Conservation (phyloP, 352 stramenopile genomes). For the Phytophthora tentaculata region DNA sequence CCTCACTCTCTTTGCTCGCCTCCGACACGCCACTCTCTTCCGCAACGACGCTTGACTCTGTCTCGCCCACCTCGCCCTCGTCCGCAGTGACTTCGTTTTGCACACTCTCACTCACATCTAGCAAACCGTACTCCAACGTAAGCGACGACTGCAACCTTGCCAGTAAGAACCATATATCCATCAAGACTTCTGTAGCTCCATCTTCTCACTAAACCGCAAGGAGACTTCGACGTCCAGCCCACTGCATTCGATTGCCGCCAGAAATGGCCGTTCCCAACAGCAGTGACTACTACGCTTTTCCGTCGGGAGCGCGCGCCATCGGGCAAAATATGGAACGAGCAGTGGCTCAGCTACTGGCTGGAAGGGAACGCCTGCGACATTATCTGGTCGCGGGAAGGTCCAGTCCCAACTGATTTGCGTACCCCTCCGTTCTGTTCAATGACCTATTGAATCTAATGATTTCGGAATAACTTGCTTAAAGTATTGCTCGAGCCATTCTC, state of each 20-base stretch:
- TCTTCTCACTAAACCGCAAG: background rate
- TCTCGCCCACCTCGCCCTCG: background rate
- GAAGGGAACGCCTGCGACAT: too few relatives aligned
- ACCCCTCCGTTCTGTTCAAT: too few relatives aligned
- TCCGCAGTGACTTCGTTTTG: background rate
- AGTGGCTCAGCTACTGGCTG: too few relatives aligned
- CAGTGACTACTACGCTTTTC: too few relatives aligned
- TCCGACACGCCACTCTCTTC: background rate
- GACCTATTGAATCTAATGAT: too few relatives aligned
- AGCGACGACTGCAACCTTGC: background rate
- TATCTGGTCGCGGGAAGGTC: too few relatives aligned
- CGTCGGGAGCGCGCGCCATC: too few relatives aligned
- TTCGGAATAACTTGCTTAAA: too few relatives aligned
- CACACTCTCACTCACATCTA: background rate
- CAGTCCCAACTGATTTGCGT: too few relatives aligned
- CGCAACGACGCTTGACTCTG: background rate
- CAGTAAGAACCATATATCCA: background rate
- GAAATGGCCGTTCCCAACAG: background rate
- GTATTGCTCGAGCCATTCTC: too few relatives aligned
- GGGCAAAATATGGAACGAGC: too few relatives aligned
- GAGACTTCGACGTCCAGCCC: background rate
- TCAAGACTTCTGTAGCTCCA: slow-evolving; percentile 2
- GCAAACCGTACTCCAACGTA: background rate
- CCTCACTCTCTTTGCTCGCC: background rate
- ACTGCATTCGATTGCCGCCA: background rate